Evolutionary conservation across 768 basidiomycete genomes (phyloP).

Genomic region (Sarcomyxa edulis): DNA sequence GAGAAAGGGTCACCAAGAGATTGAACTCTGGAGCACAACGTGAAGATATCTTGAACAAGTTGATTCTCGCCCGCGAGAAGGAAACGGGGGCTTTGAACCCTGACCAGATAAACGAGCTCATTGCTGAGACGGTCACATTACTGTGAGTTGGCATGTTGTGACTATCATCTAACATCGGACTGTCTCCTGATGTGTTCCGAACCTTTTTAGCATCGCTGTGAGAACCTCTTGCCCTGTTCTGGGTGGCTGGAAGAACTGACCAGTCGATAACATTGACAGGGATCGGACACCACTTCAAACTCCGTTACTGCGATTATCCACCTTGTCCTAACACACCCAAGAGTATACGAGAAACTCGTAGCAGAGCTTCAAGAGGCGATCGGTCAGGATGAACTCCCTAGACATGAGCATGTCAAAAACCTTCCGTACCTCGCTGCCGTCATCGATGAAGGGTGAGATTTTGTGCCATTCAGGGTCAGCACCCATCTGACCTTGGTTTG

Average conservation of each 20-base stretch:
- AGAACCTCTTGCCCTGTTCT: no score
- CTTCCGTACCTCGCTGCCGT: slow-evolving; percentile 21
- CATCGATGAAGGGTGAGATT: slow-evolving; percentile 21
- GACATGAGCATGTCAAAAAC: slow-evolving; percentile 19
- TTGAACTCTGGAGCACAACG: slow-evolving; percentile 12
- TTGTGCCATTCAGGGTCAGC: neutral
- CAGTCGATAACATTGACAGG: no score
- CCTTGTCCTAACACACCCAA: slow-evolving; percentile 17
- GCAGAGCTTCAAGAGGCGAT: slow-evolving; percentile 11
- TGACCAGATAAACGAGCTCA: slow-evolving; percentile 19
- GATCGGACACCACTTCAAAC: slow-evolving; percentile 28
- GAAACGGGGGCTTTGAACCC: slow-evolving; percentile 9
- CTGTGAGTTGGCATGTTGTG: slow-evolving; percentile 14
- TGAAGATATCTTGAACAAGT: slow-evolving; percentile 21
- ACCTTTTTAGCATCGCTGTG: slow-evolving; percentile 23
- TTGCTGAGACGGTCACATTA: slow-evolving; percentile 21
- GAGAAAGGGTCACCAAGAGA: slow-evolving; percentile 17
- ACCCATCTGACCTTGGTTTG: neutral
- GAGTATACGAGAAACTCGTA: slow-evolving; percentile 17
- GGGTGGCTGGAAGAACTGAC: no score
- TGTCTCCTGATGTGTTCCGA: neutral
- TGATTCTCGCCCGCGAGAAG: slow-evolving; percentile 15
- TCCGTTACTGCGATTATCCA: slow-evolving; percentile 24
- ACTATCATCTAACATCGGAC: neutral
- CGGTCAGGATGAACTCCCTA: slow-evolving; percentile 7